Evolutionary conservation across 306 rosid species (phyloP).

Genomic region (Oxytropis ochrocephala): DNA sequence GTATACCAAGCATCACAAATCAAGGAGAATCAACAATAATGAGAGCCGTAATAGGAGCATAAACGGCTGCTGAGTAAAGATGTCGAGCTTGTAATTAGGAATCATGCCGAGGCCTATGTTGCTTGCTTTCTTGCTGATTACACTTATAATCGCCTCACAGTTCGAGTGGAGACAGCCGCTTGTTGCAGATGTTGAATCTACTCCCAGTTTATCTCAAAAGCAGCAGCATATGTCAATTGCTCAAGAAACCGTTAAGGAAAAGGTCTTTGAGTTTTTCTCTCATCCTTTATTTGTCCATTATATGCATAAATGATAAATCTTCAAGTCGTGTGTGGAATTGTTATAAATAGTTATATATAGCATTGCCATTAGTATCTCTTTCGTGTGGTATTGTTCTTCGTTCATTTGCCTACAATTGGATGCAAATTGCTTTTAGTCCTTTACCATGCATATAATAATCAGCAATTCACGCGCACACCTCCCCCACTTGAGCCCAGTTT

Average conservation of each 20-base stretch:
- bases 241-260: constrained; percentile 72
- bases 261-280: constrained; percentile 42
- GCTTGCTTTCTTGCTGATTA: constrained; percentile 66
- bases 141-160: constrained; percentile 84
- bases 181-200: constrained; percentile 54
- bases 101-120: constrained; percentile 78
- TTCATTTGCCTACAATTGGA: background rate
- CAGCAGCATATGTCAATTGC: constrained; percentile 52
- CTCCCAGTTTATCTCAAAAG: constrained; percentile 45
- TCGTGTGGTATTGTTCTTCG: background rate
- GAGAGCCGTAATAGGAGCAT: no score
- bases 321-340: background rate
- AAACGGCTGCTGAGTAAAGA: no score
- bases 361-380: background rate
- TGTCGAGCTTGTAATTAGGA: constrained; percentile 29
- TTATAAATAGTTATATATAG: background rate
- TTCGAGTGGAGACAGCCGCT: constrained; percentile 86
- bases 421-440: background rate
- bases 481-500: no score
- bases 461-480: no score
- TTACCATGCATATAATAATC: background rate
- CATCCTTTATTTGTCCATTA: background rate
- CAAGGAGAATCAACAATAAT: no score
- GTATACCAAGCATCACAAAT: no score
- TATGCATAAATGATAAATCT: background rate